A percentile compares a stretch with the other conserved stretches of the same genome.
These are phyloP conservation scores for Meyerozyma guilliermondii DNA, from an alignment of 1,139 yeast genomes.

Conservation along the genomic window DNA sequence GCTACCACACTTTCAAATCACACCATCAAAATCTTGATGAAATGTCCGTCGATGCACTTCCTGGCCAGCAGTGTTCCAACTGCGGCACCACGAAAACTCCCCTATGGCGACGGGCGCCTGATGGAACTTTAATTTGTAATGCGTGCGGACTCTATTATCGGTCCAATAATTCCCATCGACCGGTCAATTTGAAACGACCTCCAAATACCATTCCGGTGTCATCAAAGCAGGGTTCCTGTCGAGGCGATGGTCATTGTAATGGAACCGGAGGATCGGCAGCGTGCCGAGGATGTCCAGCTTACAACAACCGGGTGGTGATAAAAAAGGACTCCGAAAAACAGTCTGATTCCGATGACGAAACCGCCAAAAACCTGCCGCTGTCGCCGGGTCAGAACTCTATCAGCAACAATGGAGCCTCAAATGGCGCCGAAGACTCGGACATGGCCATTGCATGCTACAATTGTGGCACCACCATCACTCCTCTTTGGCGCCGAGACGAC, in stretches of 20 bases:
- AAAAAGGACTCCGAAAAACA: conserved; percentile 7
- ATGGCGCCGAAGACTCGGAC: conserved; percentile 25
- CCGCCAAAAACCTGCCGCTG: background rate
- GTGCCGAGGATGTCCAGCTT: conserved; percentile 82
- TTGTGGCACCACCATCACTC: conserved; percentile 81
- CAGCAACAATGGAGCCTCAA: conserved; percentile 2
- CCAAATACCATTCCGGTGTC: conserved; percentile 51
- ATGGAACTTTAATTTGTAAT: conserved; percentile 61
- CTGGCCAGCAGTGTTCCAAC: conserved; percentile 54
- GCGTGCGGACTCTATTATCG: conserved; percentile 65
- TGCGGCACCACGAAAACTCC: conserved; percentile 70
- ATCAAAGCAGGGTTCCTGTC: conserved; percentile 57
- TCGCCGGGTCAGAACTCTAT: background rate
- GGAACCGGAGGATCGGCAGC: conserved; percentile 84
- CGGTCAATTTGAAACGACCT: conserved; percentile 62
- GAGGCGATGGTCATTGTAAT: conserved; percentile 80
- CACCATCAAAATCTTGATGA: background rate
- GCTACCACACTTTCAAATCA: background rate
- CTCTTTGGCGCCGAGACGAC: conserved; percentile 82
- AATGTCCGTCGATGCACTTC: background rate
- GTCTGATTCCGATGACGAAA: background rate
- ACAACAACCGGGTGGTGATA: conserved; percentile 58
- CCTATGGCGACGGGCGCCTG: conserved; percentile 65
- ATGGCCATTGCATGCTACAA: conserved; percentile 73
- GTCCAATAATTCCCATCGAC: conserved; percentile 50